These are phyloP conservation scores for Aschersonia sp. DNA, from an alignment of 2,329 filamentous ascomycete species.

Conservation along the genomic window DNA sequence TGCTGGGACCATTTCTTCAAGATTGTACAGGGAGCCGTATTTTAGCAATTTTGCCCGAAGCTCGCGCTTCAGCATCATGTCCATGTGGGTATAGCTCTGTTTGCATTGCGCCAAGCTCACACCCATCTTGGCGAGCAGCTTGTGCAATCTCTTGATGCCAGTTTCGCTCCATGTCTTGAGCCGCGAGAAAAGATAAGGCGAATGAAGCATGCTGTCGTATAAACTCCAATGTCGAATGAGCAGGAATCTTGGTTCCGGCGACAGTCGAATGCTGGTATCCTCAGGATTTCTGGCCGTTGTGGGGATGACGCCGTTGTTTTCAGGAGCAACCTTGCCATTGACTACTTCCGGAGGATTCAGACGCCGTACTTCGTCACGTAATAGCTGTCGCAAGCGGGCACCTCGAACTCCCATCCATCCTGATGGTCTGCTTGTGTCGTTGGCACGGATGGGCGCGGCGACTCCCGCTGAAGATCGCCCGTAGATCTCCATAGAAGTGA, in stretches of 20 bases:
- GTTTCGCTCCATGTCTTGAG: constrained; percentile 90
- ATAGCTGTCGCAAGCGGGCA: constrained; percentile 67
- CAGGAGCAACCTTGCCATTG: constrained; percentile 46
- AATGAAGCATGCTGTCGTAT: constrained; percentile 97
- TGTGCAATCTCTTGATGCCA: constrained; percentile 78
- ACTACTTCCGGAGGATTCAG: constrained; percentile 60
- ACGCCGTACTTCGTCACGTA: constrained; percentile 87
- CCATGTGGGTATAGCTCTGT: constrained; percentile 96
- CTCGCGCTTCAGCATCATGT: constrained; percentile 87
- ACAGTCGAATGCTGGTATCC: constrained; percentile 82
- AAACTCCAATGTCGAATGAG: constrained; percentile 92
- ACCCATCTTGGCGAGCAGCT: constrained; percentile 94
- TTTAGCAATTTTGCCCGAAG: constrained; percentile 74
- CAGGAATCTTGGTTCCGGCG: constrained; percentile 84
- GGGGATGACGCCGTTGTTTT: constrained; percentile 69
- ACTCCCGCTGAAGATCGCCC: constrained; percentile 73
- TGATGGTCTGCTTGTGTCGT: constrained; percentile 39
- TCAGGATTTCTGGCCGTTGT: constrained; percentile 79
- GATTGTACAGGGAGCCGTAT: constrained; percentile 83
- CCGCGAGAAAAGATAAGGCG: constrained; percentile 80
- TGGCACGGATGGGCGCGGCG: constrained; percentile 42
- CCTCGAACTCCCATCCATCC: constrained; percentile 76
- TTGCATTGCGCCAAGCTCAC: constrained; percentile 87
- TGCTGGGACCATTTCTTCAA: constrained; percentile 82
- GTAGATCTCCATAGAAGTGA: constrained; percentile 86